Base-by-base conservation (phyloP, 163 green algal species). In the Chlamydomonas reinhardtii region DNA sequence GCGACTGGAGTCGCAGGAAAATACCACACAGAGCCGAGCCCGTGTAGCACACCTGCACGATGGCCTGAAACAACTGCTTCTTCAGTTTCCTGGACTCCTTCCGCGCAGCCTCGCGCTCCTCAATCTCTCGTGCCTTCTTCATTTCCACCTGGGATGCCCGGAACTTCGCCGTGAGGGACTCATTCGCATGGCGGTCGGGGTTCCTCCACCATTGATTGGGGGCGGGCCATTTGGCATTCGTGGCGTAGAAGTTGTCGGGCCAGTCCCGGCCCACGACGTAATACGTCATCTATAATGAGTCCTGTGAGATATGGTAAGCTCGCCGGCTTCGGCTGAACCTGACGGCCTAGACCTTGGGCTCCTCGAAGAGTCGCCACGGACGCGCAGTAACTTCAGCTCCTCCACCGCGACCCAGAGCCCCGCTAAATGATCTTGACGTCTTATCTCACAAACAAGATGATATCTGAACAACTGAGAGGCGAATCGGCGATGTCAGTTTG, bases 31-130 rank as follows among this genome's bases (percentile, higher is more conserved):
- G n/a, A n/a, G n/a, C n/a, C n/a, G n/a, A n/a, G n/a, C n/a, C n/a
- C n/a, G n/a, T n/a, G n/a, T n/a, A n/a, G n/a, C n/a, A n/a, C n/a
- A 86, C 85, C 85, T 79, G 43, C 17, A 89, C 22, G 19, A 89
- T 86, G 16, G 85, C 85, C n/a, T 74, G 72, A 59, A 89, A 89
- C 39, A 89, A 32, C 22, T 72, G 31, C 17, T 85, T 77, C 72
- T 89, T 89, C 31, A 76, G 39, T 62, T 83, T 70, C 69, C n/a
- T 54, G 12, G 85, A 71, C 43, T 85, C 59, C 20, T 35, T 73
- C 16, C 72, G 82, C 0, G 61, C 61, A 20, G 25, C 37, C 37
- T 56, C 72, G 22, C 69, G 82, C 39, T 68, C 66, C 39, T 81
- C 82, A 6, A 81, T 16, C 27, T 87, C 72, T 6, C 66, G 11